A percentile compares a stretch with the other conserved stretches of the same genome.
These are phyloP conservation scores for Vaccinium myrtillus DNA, from an alignment of 148 eudicot genomes.

Conservation along the genomic window DNA sequence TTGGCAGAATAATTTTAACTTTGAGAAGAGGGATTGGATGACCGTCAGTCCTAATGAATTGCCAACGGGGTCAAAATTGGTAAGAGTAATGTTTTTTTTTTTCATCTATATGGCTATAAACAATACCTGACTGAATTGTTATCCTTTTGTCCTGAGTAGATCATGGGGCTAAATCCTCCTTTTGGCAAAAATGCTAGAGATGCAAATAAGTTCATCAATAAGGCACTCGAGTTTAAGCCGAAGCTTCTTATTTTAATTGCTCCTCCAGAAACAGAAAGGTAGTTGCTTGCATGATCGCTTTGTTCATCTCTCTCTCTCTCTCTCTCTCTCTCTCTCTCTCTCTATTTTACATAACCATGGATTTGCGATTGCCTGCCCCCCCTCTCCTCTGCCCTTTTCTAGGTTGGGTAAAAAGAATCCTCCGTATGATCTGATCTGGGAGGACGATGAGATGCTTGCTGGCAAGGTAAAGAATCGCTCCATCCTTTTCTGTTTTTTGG, in stretches of 20 bases:
- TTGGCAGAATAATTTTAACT: slow-evolving; percentile 55
- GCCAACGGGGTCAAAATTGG: slow-evolving; percentile 57
- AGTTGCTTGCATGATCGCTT: neutral
- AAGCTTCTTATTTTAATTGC: slow-evolving; percentile 86
- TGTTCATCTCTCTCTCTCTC: slow-evolving; percentile 3
- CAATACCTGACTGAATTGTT: neutral
- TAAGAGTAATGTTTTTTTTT: slow-evolving; percentile 21
- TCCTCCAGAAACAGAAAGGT: slow-evolving; percentile 77
- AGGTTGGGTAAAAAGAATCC: slow-evolving; percentile 64
- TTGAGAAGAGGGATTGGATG: slow-evolving; percentile 55
- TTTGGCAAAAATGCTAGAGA: slow-evolving; percentile 69
- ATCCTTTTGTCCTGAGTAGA: slow-evolving; percentile 37
- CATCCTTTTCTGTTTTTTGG: neutral
- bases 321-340: slow-evolving; percentile 1
- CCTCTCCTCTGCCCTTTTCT: slow-evolving; percentile 13
- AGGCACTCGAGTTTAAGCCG: slow-evolving; percentile 83
- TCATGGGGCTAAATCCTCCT: slow-evolving; percentile 95
- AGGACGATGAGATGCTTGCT: slow-evolving; percentile 62
- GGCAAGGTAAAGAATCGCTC: slow-evolving; percentile 54
- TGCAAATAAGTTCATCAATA: slow-evolving; percentile 81
- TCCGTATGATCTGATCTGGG: slow-evolving; percentile 84
- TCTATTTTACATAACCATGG: neutral
- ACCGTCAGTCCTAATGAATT: slow-evolving; percentile 42
- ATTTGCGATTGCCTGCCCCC: too few species aligned
- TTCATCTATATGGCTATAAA: neutral